Evolutionary conservation across 2,329 filamentous ascomycete genomes (phyloP).

Genomic region (Penicillium sp.): DNA sequence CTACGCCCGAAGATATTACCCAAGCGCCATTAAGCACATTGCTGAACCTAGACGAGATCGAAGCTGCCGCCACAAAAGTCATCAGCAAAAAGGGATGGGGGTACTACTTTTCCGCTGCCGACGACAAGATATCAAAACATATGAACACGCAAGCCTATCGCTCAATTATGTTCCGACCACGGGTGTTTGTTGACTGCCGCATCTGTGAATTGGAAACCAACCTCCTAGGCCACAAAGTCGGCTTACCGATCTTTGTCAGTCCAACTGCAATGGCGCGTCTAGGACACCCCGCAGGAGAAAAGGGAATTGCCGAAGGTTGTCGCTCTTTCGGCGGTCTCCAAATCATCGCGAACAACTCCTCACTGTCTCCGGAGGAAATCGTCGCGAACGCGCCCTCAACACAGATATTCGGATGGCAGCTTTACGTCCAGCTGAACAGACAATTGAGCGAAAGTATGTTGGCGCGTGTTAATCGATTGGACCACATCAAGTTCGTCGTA

Average conservation of each 20-base stretch:
- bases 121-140: slow-evolving; percentile 76
- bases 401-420: slow-evolving; percentile 5
- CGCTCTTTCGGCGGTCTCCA: slow-evolving; percentile 75
- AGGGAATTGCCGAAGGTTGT: slow-evolving; percentile 77
- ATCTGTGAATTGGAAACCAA: slow-evolving; percentile 72
- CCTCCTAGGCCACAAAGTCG: slow-evolving; percentile 70
- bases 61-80: slow-evolving; percentile 73
- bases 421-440: slow-evolving; percentile 4
- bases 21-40: slow-evolving; percentile 62
- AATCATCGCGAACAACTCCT: slow-evolving; percentile 57
- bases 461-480: neutral
- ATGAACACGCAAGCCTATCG: slow-evolving; percentile 79
- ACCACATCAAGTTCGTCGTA: slow-evolving; percentile 1
- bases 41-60: slow-evolving; percentile 87
- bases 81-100: slow-evolving; percentile 85
- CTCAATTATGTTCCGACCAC: slow-evolving; percentile 78
- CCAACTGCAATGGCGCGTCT: slow-evolving; percentile 89
- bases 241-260: slow-evolving; percentile 76
- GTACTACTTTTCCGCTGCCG: slow-evolving; percentile 88
- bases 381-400: neutral
- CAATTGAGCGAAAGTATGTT: neutral
- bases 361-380: neutral
- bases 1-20: slow-evolving; percentile 28
- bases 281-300: slow-evolving; percentile 79
- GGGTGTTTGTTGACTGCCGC: slow-evolving; percentile 84